These are phyloP conservation scores for Tolypocladium amazonense DNA, from an alignment of 2,329 filamentous ascomycete genomes.

Conservation along the genomic window DNA sequence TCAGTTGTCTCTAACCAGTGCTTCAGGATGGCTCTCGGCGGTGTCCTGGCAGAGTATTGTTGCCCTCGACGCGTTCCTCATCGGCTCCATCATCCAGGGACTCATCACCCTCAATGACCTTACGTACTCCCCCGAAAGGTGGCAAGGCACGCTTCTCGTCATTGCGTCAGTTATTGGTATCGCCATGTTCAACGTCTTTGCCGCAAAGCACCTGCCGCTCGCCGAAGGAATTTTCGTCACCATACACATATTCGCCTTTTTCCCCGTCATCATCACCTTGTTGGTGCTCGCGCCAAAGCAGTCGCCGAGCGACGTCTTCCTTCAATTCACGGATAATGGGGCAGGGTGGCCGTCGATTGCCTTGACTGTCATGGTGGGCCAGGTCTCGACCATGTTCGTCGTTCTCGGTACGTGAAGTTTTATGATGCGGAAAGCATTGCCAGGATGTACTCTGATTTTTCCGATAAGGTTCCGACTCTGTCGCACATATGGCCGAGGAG, in stretches of 20 bases:
- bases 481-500: conserved; percentile 9
- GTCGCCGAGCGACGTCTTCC: conserved; percentile 2
- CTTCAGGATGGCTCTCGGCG: conserved; percentile 29
- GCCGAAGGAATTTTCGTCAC: conserved; percentile 6
- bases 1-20: not conserved
- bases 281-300: conserved; percentile 5
- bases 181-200: conserved; percentile 5
- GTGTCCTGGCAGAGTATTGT: conserved; percentile 32
- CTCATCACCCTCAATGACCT: conserved; percentile 22
- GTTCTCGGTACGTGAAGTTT: conserved; percentile 2
- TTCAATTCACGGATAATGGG: conserved; percentile 5
- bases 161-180: conserved; percentile 4
- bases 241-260: conserved; percentile 6
- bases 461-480: conserved; percentile 6
- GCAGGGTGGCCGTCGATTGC: conserved; percentile 4
- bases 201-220: conserved; percentile 4
- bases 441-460: not conserved
- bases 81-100: conserved; percentile 33
- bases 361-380: conserved; percentile 7
- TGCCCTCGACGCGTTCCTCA: conserved; percentile 29
- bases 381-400: conserved; percentile 4
- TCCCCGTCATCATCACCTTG: conserved; percentile 6
- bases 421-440: no score
- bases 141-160: conserved; percentile 5
- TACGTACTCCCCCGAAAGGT: not conserved